These are phyloP conservation scores for Immersiella caudata DNA, from an alignment of 495 filamentous ascomycete species.

Conservation along the genomic window DNA sequence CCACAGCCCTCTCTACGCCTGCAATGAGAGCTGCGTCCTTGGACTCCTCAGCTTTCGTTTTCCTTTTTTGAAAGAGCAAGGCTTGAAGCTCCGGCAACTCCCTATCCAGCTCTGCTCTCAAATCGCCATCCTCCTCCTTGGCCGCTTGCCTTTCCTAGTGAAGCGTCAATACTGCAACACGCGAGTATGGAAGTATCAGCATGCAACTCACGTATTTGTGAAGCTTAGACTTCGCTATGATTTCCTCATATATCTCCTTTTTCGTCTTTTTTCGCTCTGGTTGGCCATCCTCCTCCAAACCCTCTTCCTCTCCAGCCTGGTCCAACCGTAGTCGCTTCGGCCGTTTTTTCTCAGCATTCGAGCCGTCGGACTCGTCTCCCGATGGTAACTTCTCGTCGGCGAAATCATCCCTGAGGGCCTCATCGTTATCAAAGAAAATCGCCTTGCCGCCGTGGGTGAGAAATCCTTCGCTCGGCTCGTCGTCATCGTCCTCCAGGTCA, in stretches of 20 bases:
- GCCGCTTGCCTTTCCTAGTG: conserved; percentile 67
- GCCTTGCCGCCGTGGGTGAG: conserved; percentile 85
- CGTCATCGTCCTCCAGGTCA: conserved; percentile 84
- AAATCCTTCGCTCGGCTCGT: conserved; percentile 63
- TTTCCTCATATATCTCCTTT: conserved; percentile 93
- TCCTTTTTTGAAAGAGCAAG: conserved; percentile 56
- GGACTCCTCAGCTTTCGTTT: conserved; percentile 54
- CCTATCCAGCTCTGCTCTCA: conserved; percentile 60
- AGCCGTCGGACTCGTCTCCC: conserved; percentile 59
- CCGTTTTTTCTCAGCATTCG: conserved; percentile 49
- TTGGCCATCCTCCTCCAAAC: conserved; percentile 48
- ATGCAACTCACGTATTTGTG: conserved; percentile 72
- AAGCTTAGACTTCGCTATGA: conserved; percentile 95
- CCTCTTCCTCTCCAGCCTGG: conserved; percentile 43
- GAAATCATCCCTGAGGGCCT: conserved; percentile 66
- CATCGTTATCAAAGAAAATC: conserved; percentile 55
- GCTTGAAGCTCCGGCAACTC: conserved; percentile 77
- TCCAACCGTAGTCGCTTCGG: conserved; percentile 63
- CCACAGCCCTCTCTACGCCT: conserved; percentile 61
- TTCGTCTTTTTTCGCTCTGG: conserved; percentile 88
- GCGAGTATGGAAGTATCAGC: not conserved
- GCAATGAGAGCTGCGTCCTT: conserved; percentile 59
- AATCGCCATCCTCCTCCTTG: conserved; percentile 92
- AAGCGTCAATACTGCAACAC: conserved; percentile 4
- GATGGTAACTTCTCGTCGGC: conserved; percentile 61